Conservation (phyloP, 1,284 basidiomycete species). For the Veloboletus limbatus region DNA sequence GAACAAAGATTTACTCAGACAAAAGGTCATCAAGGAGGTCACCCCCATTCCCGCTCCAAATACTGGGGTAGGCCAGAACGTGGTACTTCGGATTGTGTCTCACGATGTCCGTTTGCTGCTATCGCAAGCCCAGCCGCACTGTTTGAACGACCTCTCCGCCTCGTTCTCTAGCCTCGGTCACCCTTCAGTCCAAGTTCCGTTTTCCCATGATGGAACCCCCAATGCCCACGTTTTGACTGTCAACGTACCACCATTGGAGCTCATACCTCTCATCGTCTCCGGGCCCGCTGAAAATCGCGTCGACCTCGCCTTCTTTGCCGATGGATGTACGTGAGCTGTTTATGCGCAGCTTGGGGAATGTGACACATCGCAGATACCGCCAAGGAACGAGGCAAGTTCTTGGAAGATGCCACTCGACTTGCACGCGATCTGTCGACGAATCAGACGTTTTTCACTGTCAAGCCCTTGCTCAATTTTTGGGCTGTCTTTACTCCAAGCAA, state of each 20-base stretch:
- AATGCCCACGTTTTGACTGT: conserved; percentile 1
- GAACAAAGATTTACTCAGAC: conserved; percentile 20
- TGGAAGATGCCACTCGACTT: conserved; percentile 64
- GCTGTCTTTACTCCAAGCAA: conserved; percentile 74
- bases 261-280: conserved; percentile 59
- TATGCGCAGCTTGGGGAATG: background rate
- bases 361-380: conserved; percentile 47
- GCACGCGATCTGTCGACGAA: conserved; percentile 69
- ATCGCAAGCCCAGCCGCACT: conserved; percentile 23
- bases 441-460: conserved; percentile 75
- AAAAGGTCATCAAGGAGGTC: conserved; percentile 12
- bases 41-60: conserved; percentile 13
- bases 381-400: conserved; percentile 63
- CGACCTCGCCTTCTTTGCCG: conserved; percentile 78
- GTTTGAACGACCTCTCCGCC: conserved; percentile 23
- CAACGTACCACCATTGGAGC: conserved; percentile 46
- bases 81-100: conserved; percentile 25
- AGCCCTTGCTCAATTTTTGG: conserved; percentile 80
- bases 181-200: conserved; percentile 10
- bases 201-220: conserved; percentile 7
- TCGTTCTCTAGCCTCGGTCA: background rate
- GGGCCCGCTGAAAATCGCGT: conserved; percentile 65
- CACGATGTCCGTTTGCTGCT: conserved; percentile 17
- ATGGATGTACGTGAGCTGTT: conserved; percentile 64
- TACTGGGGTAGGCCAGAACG: conserved; percentile 2